A percentile compares a stretch with the other conserved stretches of the same genome.
Evolutionary conservation across 176 grass and related monocot genomes (phyloP).

Genomic region (Coix lacrymajobi): DNA sequence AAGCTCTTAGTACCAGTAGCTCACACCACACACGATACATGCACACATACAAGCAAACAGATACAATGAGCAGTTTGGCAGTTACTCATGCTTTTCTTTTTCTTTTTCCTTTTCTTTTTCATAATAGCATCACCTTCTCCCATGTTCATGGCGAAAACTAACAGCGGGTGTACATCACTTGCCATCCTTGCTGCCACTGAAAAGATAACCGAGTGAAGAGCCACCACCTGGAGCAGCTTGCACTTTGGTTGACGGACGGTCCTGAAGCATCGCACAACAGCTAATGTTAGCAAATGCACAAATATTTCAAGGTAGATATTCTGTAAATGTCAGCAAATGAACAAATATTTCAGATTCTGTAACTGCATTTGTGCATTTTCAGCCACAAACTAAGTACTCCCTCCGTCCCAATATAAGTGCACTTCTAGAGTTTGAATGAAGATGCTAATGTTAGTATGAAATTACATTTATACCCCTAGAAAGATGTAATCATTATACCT

Average conservation of each 20-base stretch:
- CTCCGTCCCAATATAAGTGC: no score
- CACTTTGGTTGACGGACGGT: slow-evolving; percentile 65
- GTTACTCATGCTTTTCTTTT: not conserved
- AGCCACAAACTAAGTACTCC: not conserved
- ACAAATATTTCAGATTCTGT: no score
- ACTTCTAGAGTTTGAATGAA: no score
- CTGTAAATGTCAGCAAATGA: no score
- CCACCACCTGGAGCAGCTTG: slow-evolving; percentile 56
- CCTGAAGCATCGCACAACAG: slow-evolving; percentile 1
- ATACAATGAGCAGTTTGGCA: not conserved
- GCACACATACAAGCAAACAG: slow-evolving; percentile 12
- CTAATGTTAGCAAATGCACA: not conserved
- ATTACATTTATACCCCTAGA: no score
- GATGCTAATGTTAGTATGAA: no score
- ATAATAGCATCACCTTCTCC: no score
- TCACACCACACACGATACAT: not conserved
- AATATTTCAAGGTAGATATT: not conserved
- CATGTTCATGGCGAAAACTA: slow-evolving; percentile 10
- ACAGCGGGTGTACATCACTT: slow-evolving; percentile 37
- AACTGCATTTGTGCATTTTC: not conserved
- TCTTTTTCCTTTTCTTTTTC: not conserved
- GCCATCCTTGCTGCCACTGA: slow-evolving; percentile 39
- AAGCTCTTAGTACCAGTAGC: not conserved
- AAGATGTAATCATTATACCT: no score
- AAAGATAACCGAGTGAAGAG: slow-evolving; percentile 57